Evolutionary conservation across 2,329 filamentous ascomycete genomes (phyloP).

Genomic region (Trichoderma afroharzianum): DNA sequence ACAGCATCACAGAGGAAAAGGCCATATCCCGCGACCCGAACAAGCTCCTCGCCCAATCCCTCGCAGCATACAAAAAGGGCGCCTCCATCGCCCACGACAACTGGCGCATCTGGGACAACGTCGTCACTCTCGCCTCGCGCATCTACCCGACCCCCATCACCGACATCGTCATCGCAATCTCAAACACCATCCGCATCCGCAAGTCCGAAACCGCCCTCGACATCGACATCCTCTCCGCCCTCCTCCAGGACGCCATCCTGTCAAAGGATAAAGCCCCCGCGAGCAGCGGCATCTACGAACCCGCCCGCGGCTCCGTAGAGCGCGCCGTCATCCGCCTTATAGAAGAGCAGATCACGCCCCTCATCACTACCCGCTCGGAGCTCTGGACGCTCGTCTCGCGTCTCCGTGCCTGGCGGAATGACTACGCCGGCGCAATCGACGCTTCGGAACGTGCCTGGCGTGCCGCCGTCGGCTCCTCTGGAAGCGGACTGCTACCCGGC

Average conservation of each 20-base stretch:
- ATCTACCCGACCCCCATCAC: constrained; percentile 69
- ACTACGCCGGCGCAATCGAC: constrained; percentile 69
- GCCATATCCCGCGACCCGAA: constrained; percentile 46
- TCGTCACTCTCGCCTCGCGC: constrained; percentile 80
- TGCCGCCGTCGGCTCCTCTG: constrained; percentile 54
- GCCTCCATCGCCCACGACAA: constrained; percentile 80
- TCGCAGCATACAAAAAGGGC: constrained; percentile 83
- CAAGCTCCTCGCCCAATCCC: constrained; percentile 66
- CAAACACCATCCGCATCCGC: constrained; percentile 71
- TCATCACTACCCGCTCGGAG: constrained; percentile 75
- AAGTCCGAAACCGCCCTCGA: constrained; percentile 78
- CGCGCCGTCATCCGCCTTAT: constrained; percentile 67
- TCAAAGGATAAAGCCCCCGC: constrained; percentile 32
- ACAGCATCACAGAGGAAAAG: constrained; percentile 19
- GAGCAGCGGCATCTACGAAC: constrained; percentile 31
- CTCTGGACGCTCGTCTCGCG: constrained; percentile 74
- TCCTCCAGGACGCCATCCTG: constrained; percentile 68
- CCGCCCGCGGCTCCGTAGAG: constrained; percentile 55
- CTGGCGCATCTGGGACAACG: constrained; percentile 95
- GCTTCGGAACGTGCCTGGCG: constrained; percentile 91
- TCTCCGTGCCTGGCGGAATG: constrained; percentile 68
- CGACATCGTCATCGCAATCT: constrained; percentile 73
- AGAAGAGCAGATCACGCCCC: constrained; percentile 69
- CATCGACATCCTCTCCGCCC: constrained; percentile 62
- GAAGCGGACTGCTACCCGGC: constrained; percentile 43